Evolutionary conservation across 2,329 filamentous ascomycete genomes (phyloP), one percentile per base, ranked within the genome.

Genomic region (Diaporthe citriasiana): DNA sequence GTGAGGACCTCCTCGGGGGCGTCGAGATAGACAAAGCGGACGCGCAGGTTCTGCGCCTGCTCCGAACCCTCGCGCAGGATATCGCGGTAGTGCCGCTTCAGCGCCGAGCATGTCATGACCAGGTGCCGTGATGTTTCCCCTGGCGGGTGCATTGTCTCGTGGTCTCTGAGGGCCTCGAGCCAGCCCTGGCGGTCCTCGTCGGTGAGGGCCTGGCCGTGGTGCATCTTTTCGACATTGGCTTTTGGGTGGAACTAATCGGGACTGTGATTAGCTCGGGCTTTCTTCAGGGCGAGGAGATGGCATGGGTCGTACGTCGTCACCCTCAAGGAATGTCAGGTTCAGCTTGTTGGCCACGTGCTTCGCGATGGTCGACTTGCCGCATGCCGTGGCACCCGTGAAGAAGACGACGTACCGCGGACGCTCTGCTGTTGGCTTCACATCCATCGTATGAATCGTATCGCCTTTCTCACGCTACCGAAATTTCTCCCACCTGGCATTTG

Each of bases 151-250:
- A 78, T 75, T 8, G 85, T 79, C 66, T 85, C 82, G 78, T 85
- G 87, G 77, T 90, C 85, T 73, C 89, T 89, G 2, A 93, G 86
- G 10, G 85, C 85, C 76, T 89, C 88, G 55, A 95, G 89, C 93
- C 93, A 95, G 83, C 93, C 93, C 91, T 92, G 94, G 73, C 93
- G 90, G 82, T 95, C 93, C 57, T 88, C 89, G 80, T 95, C 93
- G 70, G 91, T 94, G 13, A 95, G 87, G 2, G 93, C 91, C 66
- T 89, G 89, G 76, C 92, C 92, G 71, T 85, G 84, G 77, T 88
- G 85, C 93, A 95, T 95, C 82, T 95, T 95, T 57, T 92, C 88
- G 77, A 91, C 90, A 33, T 92, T 94, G 78, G 90, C 85, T 45
- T 86, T 85, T 0, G 91, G 89, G 63, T 91, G 90, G 79, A 90